Evolutionary conservation across 345 rosid genomes (phyloP).

Genomic region (Cardiospermum halicacabum): DNA sequence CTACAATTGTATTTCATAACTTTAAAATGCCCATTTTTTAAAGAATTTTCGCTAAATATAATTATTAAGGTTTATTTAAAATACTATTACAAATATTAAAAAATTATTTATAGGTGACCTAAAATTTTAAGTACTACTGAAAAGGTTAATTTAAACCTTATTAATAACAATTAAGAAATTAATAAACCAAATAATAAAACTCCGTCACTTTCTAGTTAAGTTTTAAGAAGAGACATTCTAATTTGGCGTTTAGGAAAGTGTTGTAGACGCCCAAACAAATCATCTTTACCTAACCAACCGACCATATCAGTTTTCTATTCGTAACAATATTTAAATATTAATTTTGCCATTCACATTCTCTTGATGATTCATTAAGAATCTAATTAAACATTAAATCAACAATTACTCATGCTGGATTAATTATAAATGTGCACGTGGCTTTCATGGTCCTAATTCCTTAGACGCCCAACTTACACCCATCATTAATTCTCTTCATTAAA

Average conservation of each 20-base stretch:
- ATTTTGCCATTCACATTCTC: slow-evolving; percentile 15
- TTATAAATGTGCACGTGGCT: slow-evolving; percentile 21
- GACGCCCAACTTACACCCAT: slow-evolving; percentile 9
- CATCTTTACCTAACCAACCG: slow-evolving; percentile 40
- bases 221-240: slow-evolving; percentile 14
- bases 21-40: too few relatives aligned
- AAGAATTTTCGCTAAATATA: too few relatives aligned
- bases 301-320: slow-evolving; percentile 11
- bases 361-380: not conserved
- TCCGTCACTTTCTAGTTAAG: slow-evolving; percentile 17
- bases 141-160: too few relatives aligned
- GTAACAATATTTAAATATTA: too few relatives aligned
- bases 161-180: not conserved
- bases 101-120: too few relatives aligned
- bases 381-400: not conserved
- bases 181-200: slow-evolving; percentile 4
- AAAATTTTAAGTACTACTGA: too few relatives aligned
- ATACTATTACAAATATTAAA: too few relatives aligned
- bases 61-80: too few relatives aligned
- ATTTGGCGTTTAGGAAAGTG: slow-evolving; percentile 18
- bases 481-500: not conserved
- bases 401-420: not conserved
- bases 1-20: too few relatives aligned
- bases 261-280: slow-evolving; percentile 14
- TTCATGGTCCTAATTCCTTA: slow-evolving; percentile 15